Conservation (phyloP, 441 rosid genomes). For the Euphorbia celastroides region DNA sequence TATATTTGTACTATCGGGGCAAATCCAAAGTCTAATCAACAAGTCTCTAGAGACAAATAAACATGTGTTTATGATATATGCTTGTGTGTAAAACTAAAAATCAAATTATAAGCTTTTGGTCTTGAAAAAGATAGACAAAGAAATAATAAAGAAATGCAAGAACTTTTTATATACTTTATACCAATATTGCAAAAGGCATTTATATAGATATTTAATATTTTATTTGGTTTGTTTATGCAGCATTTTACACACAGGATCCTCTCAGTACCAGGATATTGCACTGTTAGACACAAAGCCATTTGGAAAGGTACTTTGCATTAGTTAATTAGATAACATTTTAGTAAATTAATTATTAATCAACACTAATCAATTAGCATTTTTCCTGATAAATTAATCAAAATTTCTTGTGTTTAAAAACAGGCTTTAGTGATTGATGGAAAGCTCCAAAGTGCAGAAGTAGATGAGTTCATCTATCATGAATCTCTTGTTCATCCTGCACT, state of each 20-base stretch:
- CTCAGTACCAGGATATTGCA: constrained; percentile 55
- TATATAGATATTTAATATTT: neutral
- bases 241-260: constrained; percentile 48
- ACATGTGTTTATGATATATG: too few relatives aligned
- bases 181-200: neutral
- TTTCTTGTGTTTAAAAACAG: constrained; percentile 15
- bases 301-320: constrained; percentile 37
- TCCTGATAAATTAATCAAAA: neutral
- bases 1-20: too few relatives aligned
- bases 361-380: too few relatives aligned
- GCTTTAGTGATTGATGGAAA: constrained; percentile 62
- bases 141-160: neutral
- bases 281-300: constrained; percentile 59
- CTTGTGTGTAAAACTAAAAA: neutral
- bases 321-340: neutral
- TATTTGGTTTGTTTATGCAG: constrained; percentile 19
- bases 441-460: constrained; percentile 65
- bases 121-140: constrained; percentile 21
- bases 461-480: constrained; percentile 67
- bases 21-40: neutral
- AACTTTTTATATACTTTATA: neutral
- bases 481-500: constrained; percentile 56
- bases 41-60: neutral
- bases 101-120: constrained; percentile 3
- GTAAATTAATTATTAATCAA: neutral